Evolutionary conservation across 306 rosid genomes (phyloP).

Genomic region (Pyrus communis): DNA sequence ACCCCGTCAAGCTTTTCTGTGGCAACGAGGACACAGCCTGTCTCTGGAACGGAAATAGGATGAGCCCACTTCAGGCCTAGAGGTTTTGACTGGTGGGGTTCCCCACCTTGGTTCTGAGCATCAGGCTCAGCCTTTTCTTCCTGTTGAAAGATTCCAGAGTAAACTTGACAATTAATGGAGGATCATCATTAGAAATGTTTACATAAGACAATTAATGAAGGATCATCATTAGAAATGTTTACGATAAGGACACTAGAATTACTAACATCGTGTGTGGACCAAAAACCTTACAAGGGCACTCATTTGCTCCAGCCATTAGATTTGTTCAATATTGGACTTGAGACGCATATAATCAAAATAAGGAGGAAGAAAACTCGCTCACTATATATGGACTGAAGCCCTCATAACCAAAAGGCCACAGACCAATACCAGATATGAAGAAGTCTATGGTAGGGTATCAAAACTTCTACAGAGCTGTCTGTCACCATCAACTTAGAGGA

Average conservation of each 20-base stretch:
- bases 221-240: slow-evolving; percentile 7
- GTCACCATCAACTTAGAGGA: not conserved
- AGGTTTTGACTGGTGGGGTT: slow-evolving; percentile 36
- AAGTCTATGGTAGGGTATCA: not conserved
- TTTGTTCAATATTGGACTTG: not conserved
- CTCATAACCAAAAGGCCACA: not conserved
- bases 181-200: slow-evolving; percentile 8
- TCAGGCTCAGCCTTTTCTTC: slow-evolving; percentile 52
- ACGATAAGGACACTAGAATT: not conserved
- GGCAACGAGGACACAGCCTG: slow-evolving; percentile 93
- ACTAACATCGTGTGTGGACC: not conserved
- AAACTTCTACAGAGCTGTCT: not conserved
- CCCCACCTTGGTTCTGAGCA: slow-evolving; percentile 34
- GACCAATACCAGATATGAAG: not conserved
- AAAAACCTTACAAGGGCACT: not conserved
- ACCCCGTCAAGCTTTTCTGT: slow-evolving; percentile 94
- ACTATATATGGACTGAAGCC: not conserved
- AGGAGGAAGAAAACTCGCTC: not conserved
- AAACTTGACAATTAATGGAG: slow-evolving; percentile 1
- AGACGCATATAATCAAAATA: not conserved
- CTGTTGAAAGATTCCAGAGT: slow-evolving; percentile 36
- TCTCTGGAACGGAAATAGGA: slow-evolving; percentile 86
- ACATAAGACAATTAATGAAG: not conserved
- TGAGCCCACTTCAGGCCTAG: slow-evolving; percentile 88
- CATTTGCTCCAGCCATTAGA: not conserved